These are phyloP conservation scores for Yarrowia galli DNA, from an alignment of 1,139 yeast species.

Conservation along the genomic window DNA sequence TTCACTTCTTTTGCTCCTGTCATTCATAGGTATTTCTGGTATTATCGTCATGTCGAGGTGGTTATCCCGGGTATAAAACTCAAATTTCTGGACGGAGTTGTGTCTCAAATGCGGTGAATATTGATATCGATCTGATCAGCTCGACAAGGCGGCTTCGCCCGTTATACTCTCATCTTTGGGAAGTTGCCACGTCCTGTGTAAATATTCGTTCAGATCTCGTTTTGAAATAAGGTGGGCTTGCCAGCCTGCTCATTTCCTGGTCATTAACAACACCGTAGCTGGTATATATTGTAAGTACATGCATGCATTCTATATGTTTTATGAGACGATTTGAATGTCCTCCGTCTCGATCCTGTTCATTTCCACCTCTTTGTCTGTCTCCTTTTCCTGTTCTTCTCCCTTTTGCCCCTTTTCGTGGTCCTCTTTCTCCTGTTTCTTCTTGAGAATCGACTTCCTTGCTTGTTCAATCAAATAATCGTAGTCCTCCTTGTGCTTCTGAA, in stretches of 20 bases:
- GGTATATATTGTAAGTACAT: not conserved
- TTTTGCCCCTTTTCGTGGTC: not conserved
- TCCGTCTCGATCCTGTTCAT: not conserved
- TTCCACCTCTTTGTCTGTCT: not conserved
- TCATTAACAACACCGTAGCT: no score
- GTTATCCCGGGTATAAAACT: not conserved
- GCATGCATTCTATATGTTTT: conserved; percentile 17
- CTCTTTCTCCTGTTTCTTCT: not conserved
- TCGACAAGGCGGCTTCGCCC: not conserved
- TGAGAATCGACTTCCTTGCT: conserved; percentile 52
- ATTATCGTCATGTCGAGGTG: not conserved
- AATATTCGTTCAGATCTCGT: no score
- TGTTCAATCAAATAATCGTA: conserved; percentile 59
- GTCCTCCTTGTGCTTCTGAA: conserved; percentile 57
- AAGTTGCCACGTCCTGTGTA: not conserved
- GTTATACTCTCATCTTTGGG: not conserved
- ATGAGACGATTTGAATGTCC: conserved; percentile 2
- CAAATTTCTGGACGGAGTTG: not conserved
- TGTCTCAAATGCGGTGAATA: not conserved
- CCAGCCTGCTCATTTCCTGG: no score
- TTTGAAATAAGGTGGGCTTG: no score
- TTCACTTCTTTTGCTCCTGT: not conserved
- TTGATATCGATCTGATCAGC: not conserved
- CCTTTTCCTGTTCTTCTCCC: not conserved
- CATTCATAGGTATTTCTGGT: not conserved